These are phyloP conservation scores for Ogataea wickerhamii DNA, from an alignment of 805 yeast species.

Conservation along the genomic window DNA sequence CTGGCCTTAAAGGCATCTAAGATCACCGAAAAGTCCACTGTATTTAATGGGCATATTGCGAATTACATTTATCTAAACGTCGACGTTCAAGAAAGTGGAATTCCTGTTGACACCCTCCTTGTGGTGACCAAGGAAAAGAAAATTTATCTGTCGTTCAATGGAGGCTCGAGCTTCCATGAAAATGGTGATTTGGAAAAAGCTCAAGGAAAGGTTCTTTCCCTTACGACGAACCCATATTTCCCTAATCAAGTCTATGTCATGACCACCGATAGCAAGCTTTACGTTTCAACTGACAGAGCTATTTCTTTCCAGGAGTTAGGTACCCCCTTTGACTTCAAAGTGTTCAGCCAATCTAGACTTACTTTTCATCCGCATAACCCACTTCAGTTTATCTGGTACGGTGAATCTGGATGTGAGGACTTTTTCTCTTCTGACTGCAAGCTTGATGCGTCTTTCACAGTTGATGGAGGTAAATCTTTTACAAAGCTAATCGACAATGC, in stretches of 20 bases:
- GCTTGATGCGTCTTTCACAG: conserved; percentile 56
- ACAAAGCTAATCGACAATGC: conserved; percentile 49
- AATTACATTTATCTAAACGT: conserved; percentile 63
- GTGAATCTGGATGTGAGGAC: conserved; percentile 55
- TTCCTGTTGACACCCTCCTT: conserved; percentile 62
- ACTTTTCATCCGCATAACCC: conserved; percentile 59
- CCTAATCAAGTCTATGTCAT: conserved; percentile 55
- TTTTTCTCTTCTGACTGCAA: conserved; percentile 46
- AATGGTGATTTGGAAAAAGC: conserved; percentile 29
- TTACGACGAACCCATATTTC: conserved; percentile 58
- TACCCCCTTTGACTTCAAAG: conserved; percentile 50
- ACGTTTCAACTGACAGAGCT: conserved; percentile 67
- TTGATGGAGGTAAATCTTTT: conserved; percentile 67
- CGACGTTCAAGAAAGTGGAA: conserved; percentile 33
- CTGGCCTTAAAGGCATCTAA: conserved; percentile 13
- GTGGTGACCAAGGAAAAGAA: conserved; percentile 50
- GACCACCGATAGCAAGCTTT: conserved; percentile 48
- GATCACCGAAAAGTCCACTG: conserved; percentile 38
- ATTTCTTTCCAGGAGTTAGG: conserved; percentile 43
- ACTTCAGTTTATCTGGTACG: conserved; percentile 64
- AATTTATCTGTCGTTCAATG: conserved; percentile 67
- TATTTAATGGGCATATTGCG: conserved; percentile 49
- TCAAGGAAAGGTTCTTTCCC: conserved; percentile 44
- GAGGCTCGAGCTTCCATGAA: conserved; percentile 49
- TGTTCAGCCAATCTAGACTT: conserved; percentile 38